These are phyloP conservation scores for Claviceps pazoutovae DNA, from an alignment of 2,329 filamentous ascomycete genomes.

Conservation along the genomic window DNA sequence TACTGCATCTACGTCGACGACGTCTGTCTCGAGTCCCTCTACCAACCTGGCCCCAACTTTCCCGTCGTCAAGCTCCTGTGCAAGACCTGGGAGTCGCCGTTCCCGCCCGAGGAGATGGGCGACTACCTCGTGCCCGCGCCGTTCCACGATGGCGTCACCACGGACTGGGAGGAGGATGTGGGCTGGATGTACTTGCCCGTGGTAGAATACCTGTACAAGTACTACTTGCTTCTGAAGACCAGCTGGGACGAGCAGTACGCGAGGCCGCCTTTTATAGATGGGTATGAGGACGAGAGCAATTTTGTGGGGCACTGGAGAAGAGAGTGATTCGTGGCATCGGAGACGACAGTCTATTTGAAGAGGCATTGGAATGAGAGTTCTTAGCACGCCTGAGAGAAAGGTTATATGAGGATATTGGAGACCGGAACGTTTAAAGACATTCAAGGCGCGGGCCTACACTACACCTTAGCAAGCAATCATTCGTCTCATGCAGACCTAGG, in stretches of 20 bases:
- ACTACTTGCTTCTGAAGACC: background rate
- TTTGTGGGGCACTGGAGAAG: background rate
- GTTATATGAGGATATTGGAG: too few species aligned
- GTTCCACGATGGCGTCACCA: background rate
- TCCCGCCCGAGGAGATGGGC: background rate
- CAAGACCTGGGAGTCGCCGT: background rate
- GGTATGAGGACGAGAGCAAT: background rate
- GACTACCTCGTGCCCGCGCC: background rate
- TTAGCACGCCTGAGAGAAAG: too few species aligned
- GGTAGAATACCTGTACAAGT: background rate
- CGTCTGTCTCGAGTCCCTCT: background rate
- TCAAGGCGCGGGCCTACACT: too few species aligned
- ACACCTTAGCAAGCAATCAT: background rate
- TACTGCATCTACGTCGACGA: constrained; percentile 1
- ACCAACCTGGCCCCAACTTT: background rate
- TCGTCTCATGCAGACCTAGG: background rate
- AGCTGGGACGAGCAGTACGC: background rate
- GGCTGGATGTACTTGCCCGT: constrained; percentile 3
- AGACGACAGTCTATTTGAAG: too few species aligned
- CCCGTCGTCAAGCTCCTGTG: background rate
- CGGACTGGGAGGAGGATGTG: background rate
- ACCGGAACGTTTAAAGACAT: background rate
- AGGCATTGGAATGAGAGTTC: too few species aligned
- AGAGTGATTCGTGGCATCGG: too few species aligned
- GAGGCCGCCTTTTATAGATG: background rate